Evolutionary conservation across 371 early-diverging fungal genomes (phyloP).

Genomic region (Amoeboaphelidium protococcarum): DNA sequence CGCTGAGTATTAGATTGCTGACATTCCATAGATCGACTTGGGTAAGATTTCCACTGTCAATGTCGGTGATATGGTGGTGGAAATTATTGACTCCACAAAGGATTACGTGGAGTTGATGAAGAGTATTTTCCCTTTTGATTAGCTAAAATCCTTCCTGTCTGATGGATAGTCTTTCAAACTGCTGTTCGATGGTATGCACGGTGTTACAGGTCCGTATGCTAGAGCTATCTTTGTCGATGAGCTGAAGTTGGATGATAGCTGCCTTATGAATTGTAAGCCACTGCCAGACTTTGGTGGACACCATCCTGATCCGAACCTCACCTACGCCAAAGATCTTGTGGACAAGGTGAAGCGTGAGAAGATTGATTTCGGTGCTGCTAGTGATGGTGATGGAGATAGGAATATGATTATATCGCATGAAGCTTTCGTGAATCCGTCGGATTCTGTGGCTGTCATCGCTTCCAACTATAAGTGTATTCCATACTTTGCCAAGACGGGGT

Average conservation of each 20-base stretch:
- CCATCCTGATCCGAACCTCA: constrained; percentile 94
- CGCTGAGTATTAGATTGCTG: constrained; percentile 29
- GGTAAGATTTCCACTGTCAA: constrained; percentile 26
- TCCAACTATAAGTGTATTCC: constrained; percentile 58
- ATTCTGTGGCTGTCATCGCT: constrained; percentile 88
- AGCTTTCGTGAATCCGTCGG: constrained; percentile 85
- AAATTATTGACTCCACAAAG: constrained; percentile 61
- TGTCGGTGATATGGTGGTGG: constrained; percentile 25
- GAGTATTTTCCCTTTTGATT: constrained; percentile 62
- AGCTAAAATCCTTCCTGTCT: constrained; percentile 31
- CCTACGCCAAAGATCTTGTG: constrained; percentile 82
- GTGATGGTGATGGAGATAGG: constrained; percentile 76
- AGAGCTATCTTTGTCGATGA: constrained; percentile 58
- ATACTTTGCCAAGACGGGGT: constrained; percentile 56
- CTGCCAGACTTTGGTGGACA: constrained; percentile 72
- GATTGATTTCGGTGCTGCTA: constrained; percentile 76
- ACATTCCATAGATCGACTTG: constrained; percentile 55
- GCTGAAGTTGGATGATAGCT: constrained; percentile 48
- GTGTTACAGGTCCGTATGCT: constrained; percentile 88
- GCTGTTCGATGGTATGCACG: constrained; percentile 86
- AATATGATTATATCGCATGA: constrained; percentile 82
- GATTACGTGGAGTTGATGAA: constrained; percentile 71
- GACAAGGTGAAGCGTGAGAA: constrained; percentile 51
- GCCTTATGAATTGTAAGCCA: constrained; percentile 58
- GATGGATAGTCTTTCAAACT: constrained; percentile 40